Base-by-base conservation (phyloP, 1,284 basidiomycete genomes). In the Ceratobasidium sp. region DNA sequence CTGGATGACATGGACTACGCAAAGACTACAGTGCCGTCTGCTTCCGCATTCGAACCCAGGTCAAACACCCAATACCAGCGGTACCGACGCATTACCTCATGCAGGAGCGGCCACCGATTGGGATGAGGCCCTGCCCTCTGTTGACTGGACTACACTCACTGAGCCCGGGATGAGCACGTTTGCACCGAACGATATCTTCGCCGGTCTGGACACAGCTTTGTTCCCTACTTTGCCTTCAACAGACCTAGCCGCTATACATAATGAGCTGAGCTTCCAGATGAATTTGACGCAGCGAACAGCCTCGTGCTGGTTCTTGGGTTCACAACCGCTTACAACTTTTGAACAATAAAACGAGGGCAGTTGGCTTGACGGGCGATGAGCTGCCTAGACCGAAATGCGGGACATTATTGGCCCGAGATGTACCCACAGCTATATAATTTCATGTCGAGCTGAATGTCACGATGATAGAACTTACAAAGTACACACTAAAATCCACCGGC, bases 221-320 rank as follows among this genome's bases (percentile, higher is more conserved):
- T 30, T 57, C n/a, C 27, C 67, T 16, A 41, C 23, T 8, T 54
- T 52, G 10, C 54, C 68, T 20, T 59, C 68, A 23, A 30, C 54
- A n/a, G 68, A 70, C 12, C 4, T 70, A 35, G 68, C 33, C 20
- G 23, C 33, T 5, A 57, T 59, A 54, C 59, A 70, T 59, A 41
- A n/a, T 50, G 27, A 27, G 23, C 33, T 70, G 38, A 35, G 54
- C 54, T 8, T 27, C 6, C 52, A 30, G 10, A 57, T 27, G 38
- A 52, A 70, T 70, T 14, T 59, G 10, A 38, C 54, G 14, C 54
- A 55, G 38, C 52, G 44, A 27, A n/a, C 55, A n/a, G 54, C 23
- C n/a, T 70, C 50, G n/a, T 59, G 50, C 23, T 70, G 68, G 68
- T 70, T 57, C 54, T 59, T 70, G 54, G 54, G 54, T 23, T 23